Base-by-base conservation (phyloP, 345 rosid genomes). In the Isatis tinctoria region DNA sequence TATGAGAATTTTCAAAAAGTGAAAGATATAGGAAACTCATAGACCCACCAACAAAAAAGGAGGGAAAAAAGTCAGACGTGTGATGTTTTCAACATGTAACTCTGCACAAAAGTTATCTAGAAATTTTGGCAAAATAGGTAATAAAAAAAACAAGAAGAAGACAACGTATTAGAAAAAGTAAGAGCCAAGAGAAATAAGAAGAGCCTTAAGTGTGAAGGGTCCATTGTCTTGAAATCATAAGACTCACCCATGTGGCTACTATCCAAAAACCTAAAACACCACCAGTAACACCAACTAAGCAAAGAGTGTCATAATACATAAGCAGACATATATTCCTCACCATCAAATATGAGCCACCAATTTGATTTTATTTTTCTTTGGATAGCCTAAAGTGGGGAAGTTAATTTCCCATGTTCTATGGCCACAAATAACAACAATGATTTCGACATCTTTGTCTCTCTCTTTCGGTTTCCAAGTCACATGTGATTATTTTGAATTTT, bases 251-350 rank as follows among this genome's bases (percentile, higher is more conserved):
- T 64, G 80, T 76, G 75, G 71, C 22, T 70, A 64, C 60, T 36
- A 70, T 63, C 74, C 65, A 75, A 67, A 58, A 58, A 58, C 78
- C 72, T 57, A 74, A 74, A 75, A 60, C 63, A 68, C 43, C 20
- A 69, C 49, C 48, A 73, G 71, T 47, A 74, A 57, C 67, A 67
- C 73, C 71, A 76, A 64, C 80, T 70, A 70, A 58, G 76, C 73
- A 49, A 61, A 70, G 66, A 64, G 43, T 41, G 57, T 51, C 62
- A 71, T 64, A 10, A 70, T 58, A 76, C 75, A 76, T 36, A 64
- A 57, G 35, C 52, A 58, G 77, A 72, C 80, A 72, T 77, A 77
- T 77, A 77, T 77, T 77, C 80, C 33, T 59, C 77, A 49, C 63
- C 72, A 39, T 57, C 76, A 41, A 58, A 10, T 65, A 11, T 77